Evolutionary conservation across 805 yeast genomes (phyloP).

Genomic region (Candida pini): DNA sequence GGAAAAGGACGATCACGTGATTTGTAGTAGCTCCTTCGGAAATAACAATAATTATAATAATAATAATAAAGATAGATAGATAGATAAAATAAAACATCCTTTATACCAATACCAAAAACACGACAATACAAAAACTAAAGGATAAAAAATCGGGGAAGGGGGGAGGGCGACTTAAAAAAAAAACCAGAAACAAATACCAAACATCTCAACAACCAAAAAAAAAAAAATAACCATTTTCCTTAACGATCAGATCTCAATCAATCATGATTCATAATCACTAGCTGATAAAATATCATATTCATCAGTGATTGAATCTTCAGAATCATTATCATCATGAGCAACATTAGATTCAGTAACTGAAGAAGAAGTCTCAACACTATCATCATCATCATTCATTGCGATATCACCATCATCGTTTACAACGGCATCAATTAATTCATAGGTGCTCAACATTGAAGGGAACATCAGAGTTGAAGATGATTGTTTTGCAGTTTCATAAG

Average conservation of each 20-base stretch:
- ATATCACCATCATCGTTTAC: not conserved
- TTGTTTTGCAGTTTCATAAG: too few relatives aligned
- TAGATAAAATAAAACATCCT: not conserved
- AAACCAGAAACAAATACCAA: not conserved
- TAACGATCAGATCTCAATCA: conserved; percentile 3
- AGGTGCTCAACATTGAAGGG: too few relatives aligned
- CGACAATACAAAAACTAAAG: not conserved
- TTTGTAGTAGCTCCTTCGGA: too few relatives aligned
- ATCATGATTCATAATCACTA: conserved; percentile 17
- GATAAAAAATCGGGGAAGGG: not conserved
- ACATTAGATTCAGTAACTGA: not conserved
- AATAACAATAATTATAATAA: too few relatives aligned
- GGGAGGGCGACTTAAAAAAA: not conserved
- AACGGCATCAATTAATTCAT: not conserved
- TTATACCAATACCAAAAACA: not conserved
- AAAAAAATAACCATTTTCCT: not conserved
- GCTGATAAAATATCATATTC: conserved; percentile 22
- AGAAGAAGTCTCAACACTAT: too few relatives aligned
- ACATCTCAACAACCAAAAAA: not conserved
- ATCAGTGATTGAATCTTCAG: conserved; percentile 7
- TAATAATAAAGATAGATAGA: not conserved
- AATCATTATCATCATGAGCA: conserved; percentile 1
- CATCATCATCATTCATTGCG: not conserved
- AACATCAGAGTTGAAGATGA: too few relatives aligned
- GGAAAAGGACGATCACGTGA: too few relatives aligned